phyloP scores from a whole-genome alignment of 192 early-diverging fungal species.

The Gaertneriomyces semiglobifer region DNA sequence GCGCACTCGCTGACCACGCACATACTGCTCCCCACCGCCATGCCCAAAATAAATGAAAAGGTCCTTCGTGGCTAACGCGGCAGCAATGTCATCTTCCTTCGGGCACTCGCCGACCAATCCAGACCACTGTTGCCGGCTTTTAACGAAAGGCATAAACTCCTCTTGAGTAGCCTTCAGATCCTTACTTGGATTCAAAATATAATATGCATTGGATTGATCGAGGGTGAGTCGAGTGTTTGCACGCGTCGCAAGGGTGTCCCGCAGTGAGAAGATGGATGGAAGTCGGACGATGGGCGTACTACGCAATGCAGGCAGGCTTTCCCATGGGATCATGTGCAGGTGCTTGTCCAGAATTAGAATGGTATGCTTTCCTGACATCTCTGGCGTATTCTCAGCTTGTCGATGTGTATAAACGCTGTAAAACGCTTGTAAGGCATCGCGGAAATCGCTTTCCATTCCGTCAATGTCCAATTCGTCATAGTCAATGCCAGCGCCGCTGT shows the following conservation, averaged over 20 bases:
- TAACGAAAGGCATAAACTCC: constrained; percentile 57
- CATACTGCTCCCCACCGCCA: constrained; percentile 83
- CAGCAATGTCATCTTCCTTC: constrained; percentile 57
- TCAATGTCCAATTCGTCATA: constrained; percentile 55
- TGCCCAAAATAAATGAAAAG: constrained; percentile 88
- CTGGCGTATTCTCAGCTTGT: neutral
- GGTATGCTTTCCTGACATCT: constrained; percentile 49
- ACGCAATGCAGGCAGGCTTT: constrained; percentile 73
- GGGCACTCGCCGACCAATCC: constrained; percentile 71
- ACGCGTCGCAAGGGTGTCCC: constrained; percentile 39
- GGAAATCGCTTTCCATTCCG: constrained; percentile 31
- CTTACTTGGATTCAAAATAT: constrained; percentile 87
- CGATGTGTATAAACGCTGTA: constrained; percentile 12
- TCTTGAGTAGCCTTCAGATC: constrained; percentile 81
- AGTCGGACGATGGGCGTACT: constrained; percentile 72
- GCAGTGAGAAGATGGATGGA: constrained; percentile 73
- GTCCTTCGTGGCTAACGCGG: constrained; percentile 54
- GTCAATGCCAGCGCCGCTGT: constrained; percentile 47
- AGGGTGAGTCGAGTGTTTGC: constrained; percentile 20
- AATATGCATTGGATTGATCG: constrained; percentile 51
- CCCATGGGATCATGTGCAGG: constrained; percentile 84
- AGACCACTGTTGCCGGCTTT: constrained; percentile 56
- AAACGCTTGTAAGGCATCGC: constrained; percentile 29
- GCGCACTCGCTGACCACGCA: constrained; percentile 64
- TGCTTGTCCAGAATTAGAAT: constrained; percentile 86